Percentiles rank a stretch among this genome's conserved stretches.
These are phyloP conservation scores for Calamus simplicifolius DNA, from an alignment of 176 grass and related monocot genomes.

Conservation along the genomic window DNA sequence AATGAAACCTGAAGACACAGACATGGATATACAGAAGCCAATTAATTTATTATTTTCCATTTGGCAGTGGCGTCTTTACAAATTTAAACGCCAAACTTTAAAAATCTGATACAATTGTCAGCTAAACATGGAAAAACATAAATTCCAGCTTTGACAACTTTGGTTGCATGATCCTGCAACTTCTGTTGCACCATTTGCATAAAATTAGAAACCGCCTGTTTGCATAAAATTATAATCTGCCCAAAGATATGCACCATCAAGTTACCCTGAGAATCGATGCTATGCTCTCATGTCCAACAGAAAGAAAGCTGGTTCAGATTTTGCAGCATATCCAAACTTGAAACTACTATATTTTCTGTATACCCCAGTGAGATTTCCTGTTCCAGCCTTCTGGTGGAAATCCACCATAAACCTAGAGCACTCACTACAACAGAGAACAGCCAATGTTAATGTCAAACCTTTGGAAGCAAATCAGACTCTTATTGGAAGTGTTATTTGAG, in stretches of 20 bases:
- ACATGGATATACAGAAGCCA: too few relatives aligned
- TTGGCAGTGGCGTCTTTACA: too few relatives aligned
- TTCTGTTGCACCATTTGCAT: too few relatives aligned
- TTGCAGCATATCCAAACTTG: conserved; percentile 59
- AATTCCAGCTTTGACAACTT: too few relatives aligned
- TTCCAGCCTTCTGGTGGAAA: conserved; percentile 66
- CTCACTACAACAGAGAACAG: conserved; percentile 29
- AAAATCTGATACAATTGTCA: too few relatives aligned
- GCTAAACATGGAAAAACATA: too few relatives aligned
- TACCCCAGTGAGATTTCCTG: conserved; percentile 52
- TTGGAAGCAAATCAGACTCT: too few relatives aligned
- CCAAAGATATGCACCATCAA: conserved; percentile 30
- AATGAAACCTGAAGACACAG: too few relatives aligned
- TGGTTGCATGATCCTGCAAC: too few relatives aligned
- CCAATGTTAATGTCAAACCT: neutral
- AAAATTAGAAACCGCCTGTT: conserved; percentile 16
- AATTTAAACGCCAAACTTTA: too few relatives aligned
- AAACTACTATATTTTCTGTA: conserved; percentile 68
- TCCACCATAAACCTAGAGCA: conserved; percentile 76
- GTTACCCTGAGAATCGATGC: neutral
- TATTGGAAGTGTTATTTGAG: too few relatives aligned
- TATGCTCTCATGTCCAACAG: conserved; percentile 30
- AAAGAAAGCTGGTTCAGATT: conserved; percentile 51
- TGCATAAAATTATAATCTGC: conserved; percentile 13
- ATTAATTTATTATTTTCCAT: too few relatives aligned